phyloP scores from a whole-genome alignment of 2,329 filamentous ascomycete species.

The Celoporthe dispersa region DNA sequence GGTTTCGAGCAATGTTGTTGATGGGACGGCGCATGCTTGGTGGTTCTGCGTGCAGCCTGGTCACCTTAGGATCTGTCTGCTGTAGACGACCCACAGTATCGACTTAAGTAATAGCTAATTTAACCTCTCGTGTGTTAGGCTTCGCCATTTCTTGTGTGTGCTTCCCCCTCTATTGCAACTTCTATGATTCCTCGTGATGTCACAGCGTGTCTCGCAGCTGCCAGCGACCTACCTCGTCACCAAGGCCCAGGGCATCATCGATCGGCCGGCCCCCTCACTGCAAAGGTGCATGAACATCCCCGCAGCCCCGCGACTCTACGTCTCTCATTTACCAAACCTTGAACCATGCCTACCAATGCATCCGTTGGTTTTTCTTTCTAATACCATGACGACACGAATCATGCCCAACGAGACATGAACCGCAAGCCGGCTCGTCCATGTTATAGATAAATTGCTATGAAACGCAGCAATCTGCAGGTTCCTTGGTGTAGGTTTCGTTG shows the following conservation, averaged over 20 bases:
- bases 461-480: background rate
- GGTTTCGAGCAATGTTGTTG: slow-evolving; percentile 21
- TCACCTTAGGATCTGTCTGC: slow-evolving; percentile 22
- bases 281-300: background rate
- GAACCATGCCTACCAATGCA: background rate
- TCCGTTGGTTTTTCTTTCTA: background rate
- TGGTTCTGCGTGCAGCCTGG: slow-evolving; percentile 7
- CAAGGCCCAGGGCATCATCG: background rate
- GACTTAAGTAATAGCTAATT: slow-evolving; percentile 25
- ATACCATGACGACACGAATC: background rate
- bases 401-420: background rate
- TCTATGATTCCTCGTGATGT: background rate
- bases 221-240: background rate
- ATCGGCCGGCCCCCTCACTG: background rate
- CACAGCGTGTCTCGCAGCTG: background rate
- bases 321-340: background rate
- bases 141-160: slow-evolving; percentile 9
- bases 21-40: slow-evolving; percentile 20
- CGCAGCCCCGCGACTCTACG: background rate
- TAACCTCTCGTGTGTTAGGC: slow-evolving; percentile 20
- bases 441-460: background rate
- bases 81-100: slow-evolving; percentile 13
- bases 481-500: no score
- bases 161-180: background rate
- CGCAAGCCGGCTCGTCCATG: background rate